phyloP scores from a whole-genome alignment of 148 eudicot genomes.

The Euryodendron excelsum region DNA sequence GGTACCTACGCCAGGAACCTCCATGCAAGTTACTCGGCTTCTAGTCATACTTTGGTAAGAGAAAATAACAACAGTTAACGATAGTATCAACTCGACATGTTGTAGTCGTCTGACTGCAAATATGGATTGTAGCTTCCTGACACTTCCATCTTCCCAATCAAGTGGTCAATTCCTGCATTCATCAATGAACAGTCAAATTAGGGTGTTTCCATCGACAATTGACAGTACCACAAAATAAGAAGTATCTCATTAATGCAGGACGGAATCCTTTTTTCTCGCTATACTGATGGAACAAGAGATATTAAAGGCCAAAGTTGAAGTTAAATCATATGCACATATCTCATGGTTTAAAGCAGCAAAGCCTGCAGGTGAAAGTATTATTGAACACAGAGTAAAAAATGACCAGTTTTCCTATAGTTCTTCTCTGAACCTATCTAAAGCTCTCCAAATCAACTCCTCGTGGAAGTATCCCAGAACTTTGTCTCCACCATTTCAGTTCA shows the following conservation, averaged over 20 bases:
- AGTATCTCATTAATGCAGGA: background rate
- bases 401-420: background rate
- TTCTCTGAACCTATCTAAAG: background rate
- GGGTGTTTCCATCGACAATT: background rate
- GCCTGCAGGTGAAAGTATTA: background rate
- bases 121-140: slow-evolving; percentile 53
- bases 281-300: background rate
- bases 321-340: background rate
- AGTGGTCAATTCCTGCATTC: slow-evolving; percentile 66
- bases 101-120: slow-evolving; percentile 56
- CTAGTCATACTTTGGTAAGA: slow-evolving; percentile 3
- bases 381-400: background rate
- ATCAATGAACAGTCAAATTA: background rate
- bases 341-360: background rate
- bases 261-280: background rate
- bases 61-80: background rate
- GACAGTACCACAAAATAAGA: background rate
- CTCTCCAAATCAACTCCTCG: background rate
- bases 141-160: slow-evolving; percentile 63
- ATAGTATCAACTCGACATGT: slow-evolving; percentile 46
- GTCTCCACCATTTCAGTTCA: too few relatives aligned
- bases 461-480: too few relatives aligned
- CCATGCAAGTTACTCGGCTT: slow-evolving; percentile 38
- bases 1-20: slow-evolving; percentile 41
- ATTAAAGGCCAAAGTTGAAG: background rate